Percentiles rank a stretch among this genome's conserved stretches.
These are phyloP conservation scores for Microdochium trichocladiopsis DNA, from an alignment of 2,329 filamentous ascomycete genomes.

Conservation along the genomic window DNA sequence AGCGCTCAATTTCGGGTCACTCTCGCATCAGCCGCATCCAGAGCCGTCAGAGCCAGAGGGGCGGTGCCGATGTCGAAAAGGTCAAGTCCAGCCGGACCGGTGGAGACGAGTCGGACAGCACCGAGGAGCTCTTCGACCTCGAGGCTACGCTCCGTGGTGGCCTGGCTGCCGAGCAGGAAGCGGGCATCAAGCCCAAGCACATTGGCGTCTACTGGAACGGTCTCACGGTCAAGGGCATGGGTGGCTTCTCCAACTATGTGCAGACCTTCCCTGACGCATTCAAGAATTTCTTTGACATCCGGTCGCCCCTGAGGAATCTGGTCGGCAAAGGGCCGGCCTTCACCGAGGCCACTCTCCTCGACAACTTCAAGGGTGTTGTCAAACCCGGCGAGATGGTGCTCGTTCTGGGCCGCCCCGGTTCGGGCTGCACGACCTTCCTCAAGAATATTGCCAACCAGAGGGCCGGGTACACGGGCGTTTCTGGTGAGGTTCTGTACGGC, in stretches of 20 bases:
- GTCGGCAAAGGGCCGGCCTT: constrained; percentile 62
- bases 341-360: constrained; percentile 60
- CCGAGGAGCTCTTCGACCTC: constrained; percentile 63
- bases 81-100: constrained; percentile 27
- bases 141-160: constrained; percentile 67
- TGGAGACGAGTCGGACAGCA: constrained; percentile 33
- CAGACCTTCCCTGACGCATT: constrained; percentile 73
- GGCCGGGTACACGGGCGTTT: constrained; percentile 55
- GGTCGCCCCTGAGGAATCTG: constrained; percentile 56
- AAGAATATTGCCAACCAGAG: constrained; percentile 69
- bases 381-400: constrained; percentile 67
- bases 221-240: constrained; percentile 68
- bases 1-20: constrained; percentile 50
- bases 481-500: constrained; percentile 65
- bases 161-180: constrained; percentile 62
- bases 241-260: constrained; percentile 66
- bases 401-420: constrained; percentile 60
- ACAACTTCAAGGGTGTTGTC: constrained; percentile 62
- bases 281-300: constrained; percentile 68
- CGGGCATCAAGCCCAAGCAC: constrained; percentile 74
- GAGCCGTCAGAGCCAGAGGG: constrained; percentile 19
- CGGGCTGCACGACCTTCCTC: constrained; percentile 70
- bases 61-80: constrained; percentile 54
- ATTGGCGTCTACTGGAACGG: constrained; percentile 75
- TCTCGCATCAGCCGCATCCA: constrained; percentile 41